phyloP scores from a whole-genome alignment of 2,329 filamentous ascomycete genomes.

The Curvularia spicifera region DNA sequence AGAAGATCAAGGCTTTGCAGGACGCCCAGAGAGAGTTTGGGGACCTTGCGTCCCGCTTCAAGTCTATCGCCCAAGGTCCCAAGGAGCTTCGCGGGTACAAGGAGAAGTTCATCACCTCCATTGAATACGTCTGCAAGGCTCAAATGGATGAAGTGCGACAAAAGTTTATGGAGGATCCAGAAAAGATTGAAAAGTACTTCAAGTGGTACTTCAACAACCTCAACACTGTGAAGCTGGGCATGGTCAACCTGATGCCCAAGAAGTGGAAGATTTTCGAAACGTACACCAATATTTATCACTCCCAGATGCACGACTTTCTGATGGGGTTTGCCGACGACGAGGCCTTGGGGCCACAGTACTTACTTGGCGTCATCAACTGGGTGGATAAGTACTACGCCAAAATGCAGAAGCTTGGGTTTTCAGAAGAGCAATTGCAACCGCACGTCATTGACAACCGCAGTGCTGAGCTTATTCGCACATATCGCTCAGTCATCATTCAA shows the following conservation, averaged over 20 bases:
- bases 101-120: constrained; percentile 86
- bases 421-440: constrained; percentile 75
- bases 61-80: constrained; percentile 91
- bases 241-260: constrained; percentile 89
- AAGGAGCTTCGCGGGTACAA: constrained; percentile 95
- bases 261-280: constrained; percentile 96
- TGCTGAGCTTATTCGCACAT: constrained; percentile 88
- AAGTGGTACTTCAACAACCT: constrained; percentile 99
- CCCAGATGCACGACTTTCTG: constrained; percentile 93
- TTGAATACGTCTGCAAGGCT: constrained; percentile 73
- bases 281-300: constrained; percentile 89
- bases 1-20: constrained; percentile 86
- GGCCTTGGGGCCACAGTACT: constrained; percentile 82
- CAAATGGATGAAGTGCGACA: constrained; percentile 76
- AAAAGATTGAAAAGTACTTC: constrained; percentile 82
- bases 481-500: constrained; percentile 92
- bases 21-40: constrained; percentile 96
- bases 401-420: constrained; percentile 87
- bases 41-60: constrained; percentile 90
- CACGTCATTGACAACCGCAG: constrained; percentile 92
- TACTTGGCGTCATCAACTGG: constrained; percentile 92
- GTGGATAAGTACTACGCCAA: constrained; percentile 95
- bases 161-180: constrained; percentile 82
- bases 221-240: constrained; percentile 90
- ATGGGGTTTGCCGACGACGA: constrained; percentile 82